A percentile compares a stretch with the other conserved stretches of the same genome.
These are phyloP conservation scores for Akebia trifoliata DNA, from an alignment of 164 flowering plant species.

Conservation along the genomic window DNA sequence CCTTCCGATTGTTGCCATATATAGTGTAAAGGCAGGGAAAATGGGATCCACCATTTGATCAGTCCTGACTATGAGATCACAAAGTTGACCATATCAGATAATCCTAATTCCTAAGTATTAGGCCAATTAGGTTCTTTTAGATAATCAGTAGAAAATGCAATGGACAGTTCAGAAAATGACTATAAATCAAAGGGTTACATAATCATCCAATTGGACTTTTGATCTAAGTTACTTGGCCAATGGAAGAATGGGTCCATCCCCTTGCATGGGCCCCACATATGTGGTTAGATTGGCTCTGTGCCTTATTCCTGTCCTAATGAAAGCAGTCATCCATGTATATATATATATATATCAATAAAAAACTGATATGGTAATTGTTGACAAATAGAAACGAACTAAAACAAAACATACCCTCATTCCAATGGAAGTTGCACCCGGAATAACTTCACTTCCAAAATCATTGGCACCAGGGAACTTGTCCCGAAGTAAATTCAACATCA, in stretches of 20 bases:
- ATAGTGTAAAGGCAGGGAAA: too few relatives aligned
- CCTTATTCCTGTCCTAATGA: neutral
- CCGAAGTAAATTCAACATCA: slow-evolving; percentile 69
- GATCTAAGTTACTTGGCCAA: neutral
- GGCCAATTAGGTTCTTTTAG: neutral
- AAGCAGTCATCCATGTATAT: too few relatives aligned
- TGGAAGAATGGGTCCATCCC: neutral
- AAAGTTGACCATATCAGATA: too few relatives aligned
- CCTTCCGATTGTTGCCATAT: neutral
- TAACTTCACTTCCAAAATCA: slow-evolving; percentile 98
- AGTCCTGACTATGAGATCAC: neutral
- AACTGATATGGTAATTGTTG: too few relatives aligned
- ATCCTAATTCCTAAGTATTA: too few relatives aligned
- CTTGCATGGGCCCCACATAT: neutral
- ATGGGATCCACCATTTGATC: neutral
- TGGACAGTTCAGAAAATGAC: neutral
- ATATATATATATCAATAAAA: too few relatives aligned
- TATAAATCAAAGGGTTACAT: too few relatives aligned
- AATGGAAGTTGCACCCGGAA: slow-evolving; percentile 87
- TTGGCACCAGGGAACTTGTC: slow-evolving; percentile 91
- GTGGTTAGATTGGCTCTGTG: neutral
- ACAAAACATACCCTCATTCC: slow-evolving; percentile 72
- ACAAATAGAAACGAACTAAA: neutral
- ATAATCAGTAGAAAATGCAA: neutral
- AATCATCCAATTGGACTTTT: neutral